Evolutionary conservation across 2,329 filamentous ascomycete species (phyloP), one percentile per base, ranked within the genome.

Genomic region (Sporothrix schenckii): DNA sequence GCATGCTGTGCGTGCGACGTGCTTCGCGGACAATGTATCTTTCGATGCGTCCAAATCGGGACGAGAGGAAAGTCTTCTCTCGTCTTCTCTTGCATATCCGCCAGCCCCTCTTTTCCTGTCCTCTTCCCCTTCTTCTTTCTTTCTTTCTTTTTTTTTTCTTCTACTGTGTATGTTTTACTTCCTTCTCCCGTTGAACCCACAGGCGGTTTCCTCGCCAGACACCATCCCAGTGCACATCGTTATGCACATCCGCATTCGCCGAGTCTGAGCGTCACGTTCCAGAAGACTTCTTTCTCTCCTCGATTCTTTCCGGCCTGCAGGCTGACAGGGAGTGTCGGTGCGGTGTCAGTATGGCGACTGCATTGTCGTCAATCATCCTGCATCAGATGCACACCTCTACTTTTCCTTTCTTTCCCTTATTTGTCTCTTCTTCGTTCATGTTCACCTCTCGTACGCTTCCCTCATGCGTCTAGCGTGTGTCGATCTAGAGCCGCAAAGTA

Each of bases 241-340:
- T 30, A 67, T 67, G 65, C 65, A 67, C 58, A 47, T 27, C 39
- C 39, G 39, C 58, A 21, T n/a, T 61, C 56, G n/a, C 56, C 56
- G 56, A 54, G 30, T 66, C 63, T 65, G 60, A 65, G 60, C 30
- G 10, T 19, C 34, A 24, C 5, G 13, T 54, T 67, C 49, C 50
- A 47, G 66, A 58, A 68, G 4, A 49, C 41, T 56, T 67, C 50
- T 30, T 67, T 27, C 39, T 39, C 54, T 39, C 24, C 19, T 30
- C 44, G 19, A 3, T n/a, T 24, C 11, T 44, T 39, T 44, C n/a
- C n/a, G 39, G 10, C 4, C 19, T 61, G 56, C 56, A 24, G 34
- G 56, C 56, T 61, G 56, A 61, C 56, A 44, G 56, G 56, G 34
- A 19, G 19, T 13, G 34, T 44, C 56, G 3, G 34, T 34, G 34